Conservation (phyloP, 805 yeast genomes). For the Kodamaea jinghongensis region DNA sequence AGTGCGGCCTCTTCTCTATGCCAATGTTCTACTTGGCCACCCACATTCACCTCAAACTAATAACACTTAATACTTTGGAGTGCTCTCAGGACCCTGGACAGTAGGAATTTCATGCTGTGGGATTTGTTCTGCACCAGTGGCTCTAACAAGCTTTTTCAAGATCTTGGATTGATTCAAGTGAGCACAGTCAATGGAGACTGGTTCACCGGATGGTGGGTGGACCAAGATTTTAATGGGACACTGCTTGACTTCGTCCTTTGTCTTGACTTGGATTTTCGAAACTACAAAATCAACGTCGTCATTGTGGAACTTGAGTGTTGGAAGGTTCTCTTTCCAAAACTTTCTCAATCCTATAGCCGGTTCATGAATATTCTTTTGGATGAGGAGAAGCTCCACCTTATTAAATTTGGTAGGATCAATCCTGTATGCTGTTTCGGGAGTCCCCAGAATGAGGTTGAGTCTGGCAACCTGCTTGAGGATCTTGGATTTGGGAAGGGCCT, state of each 20-base stretch:
- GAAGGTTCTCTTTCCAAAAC: slow-evolving; percentile 74
- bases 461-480: slow-evolving; percentile 48
- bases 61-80: too few relatives aligned
- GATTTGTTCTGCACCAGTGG: slow-evolving; percentile 52
- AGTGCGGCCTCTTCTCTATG: too few relatives aligned
- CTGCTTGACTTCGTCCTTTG: slow-evolving; percentile 40
- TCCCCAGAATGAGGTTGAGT: slow-evolving; percentile 51
- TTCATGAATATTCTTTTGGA: slow-evolving; percentile 35
- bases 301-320: slow-evolving; percentile 79
- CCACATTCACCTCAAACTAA: background rate
- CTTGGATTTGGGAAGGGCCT: slow-evolving; percentile 38
- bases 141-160: slow-evolving; percentile 50
- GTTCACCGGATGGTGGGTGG: slow-evolving; percentile 35
- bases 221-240: slow-evolving; percentile 49
- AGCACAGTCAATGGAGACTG: slow-evolving; percentile 51
- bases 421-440: slow-evolving; percentile 36
- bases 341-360: slow-evolving; percentile 69
- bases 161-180: slow-evolving; percentile 50
- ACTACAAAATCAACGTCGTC: slow-evolving; percentile 65
- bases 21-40: too few relatives aligned
- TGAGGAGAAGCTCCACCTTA: slow-evolving; percentile 51
- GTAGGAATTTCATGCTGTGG: slow-evolving; percentile 8
- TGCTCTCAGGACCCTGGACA: background rate
- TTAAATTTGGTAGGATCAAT: slow-evolving; percentile 22
- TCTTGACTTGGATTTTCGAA: slow-evolving; percentile 46